These are phyloP conservation scores for Elsinoe arachidis DNA, from an alignment of 2,329 filamentous ascomycete species.

Conservation along the genomic window DNA sequence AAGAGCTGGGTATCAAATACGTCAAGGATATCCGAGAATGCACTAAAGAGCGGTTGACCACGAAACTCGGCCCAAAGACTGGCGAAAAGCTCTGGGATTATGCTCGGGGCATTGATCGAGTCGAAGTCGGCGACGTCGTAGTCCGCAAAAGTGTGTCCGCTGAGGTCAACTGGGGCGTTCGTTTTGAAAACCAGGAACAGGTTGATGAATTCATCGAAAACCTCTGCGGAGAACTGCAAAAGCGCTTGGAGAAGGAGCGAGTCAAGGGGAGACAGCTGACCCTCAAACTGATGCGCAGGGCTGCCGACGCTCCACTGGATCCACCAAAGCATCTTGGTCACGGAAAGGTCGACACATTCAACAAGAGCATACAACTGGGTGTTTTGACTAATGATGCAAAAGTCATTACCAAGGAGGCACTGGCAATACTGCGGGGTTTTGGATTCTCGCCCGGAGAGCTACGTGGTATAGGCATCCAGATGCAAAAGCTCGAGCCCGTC, in stretches of 20 bases:
- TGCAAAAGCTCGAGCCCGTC: conserved; percentile 81
- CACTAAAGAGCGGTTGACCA: conserved; percentile 65
- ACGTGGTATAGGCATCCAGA: conserved; percentile 83
- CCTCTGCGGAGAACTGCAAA: conserved; percentile 75
- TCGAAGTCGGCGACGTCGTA: conserved; percentile 77
- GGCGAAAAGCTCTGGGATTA: conserved; percentile 88
- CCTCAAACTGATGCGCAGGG: conserved; percentile 87
- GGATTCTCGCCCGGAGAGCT: conserved; percentile 84
- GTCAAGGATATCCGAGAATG: conserved; percentile 76
- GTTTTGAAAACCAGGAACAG: conserved; percentile 85
- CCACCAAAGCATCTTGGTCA: conserved; percentile 90
- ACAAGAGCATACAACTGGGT: conserved; percentile 75
- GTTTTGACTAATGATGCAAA: conserved; percentile 71
- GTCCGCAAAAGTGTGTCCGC: conserved; percentile 90
- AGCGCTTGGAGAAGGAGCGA: conserved; percentile 68
- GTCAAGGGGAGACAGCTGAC: conserved; percentile 85
- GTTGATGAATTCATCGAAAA: conserved; percentile 85
- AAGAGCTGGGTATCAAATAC: conserved; percentile 71
- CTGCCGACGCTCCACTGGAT: conserved; percentile 78
- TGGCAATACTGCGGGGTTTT: conserved; percentile 74
- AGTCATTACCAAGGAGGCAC: conserved; percentile 67
- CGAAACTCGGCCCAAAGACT: conserved; percentile 78
- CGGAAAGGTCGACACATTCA: conserved; percentile 89
- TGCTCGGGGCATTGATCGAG: conserved; percentile 73
- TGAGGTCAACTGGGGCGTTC: conserved; percentile 96